These are phyloP conservation scores for Pseudogymnoascus sp. DNA, from an alignment of 2,329 filamentous ascomycete species.

Conservation along the genomic window DNA sequence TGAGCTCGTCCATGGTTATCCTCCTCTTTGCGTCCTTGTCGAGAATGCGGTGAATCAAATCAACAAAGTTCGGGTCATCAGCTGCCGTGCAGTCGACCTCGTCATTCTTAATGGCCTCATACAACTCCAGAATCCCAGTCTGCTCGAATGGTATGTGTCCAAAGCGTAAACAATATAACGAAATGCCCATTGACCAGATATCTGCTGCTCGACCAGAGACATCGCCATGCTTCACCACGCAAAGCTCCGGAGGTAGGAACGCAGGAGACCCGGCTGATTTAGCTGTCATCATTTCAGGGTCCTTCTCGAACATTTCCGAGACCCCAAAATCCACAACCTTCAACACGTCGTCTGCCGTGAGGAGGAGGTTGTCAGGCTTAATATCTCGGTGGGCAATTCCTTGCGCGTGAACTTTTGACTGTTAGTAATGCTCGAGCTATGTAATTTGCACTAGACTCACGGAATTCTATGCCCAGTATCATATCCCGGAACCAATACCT, in stretches of 20 bases:
- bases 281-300: slow-evolving; percentile 76
- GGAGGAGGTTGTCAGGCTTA: slow-evolving; percentile 90
- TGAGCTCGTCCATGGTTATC: slow-evolving; percentile 73
- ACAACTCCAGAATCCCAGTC: slow-evolving; percentile 73
- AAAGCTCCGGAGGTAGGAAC: slow-evolving; percentile 89
- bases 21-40: slow-evolving; percentile 79
- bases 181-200: slow-evolving; percentile 98
- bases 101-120: slow-evolving; percentile 76
- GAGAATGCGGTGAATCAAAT: slow-evolving; percentile 66
- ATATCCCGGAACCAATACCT: slow-evolving; percentile 91
- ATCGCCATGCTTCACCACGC: slow-evolving; percentile 74
- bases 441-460: slow-evolving; percentile 41
- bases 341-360: slow-evolving; percentile 85
- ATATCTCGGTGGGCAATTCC: slow-evolving; percentile 95
- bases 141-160: slow-evolving; percentile 82
- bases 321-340: slow-evolving; percentile 99
- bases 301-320: slow-evolving; percentile 94
- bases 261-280: slow-evolving; percentile 94
- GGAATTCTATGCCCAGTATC: slow-evolving; percentile 88
- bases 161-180: slow-evolving; percentile 85
- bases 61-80: slow-evolving; percentile 59
- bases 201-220: slow-evolving; percentile 86
- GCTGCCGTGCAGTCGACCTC: slow-evolving; percentile 53
- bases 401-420: slow-evolving; percentile 71
- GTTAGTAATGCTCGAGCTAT: slow-evolving; percentile 16